phyloP scores from a whole-genome alignment of 768 basidiomycete species.

The Hypsizygus marmoreus region DNA sequence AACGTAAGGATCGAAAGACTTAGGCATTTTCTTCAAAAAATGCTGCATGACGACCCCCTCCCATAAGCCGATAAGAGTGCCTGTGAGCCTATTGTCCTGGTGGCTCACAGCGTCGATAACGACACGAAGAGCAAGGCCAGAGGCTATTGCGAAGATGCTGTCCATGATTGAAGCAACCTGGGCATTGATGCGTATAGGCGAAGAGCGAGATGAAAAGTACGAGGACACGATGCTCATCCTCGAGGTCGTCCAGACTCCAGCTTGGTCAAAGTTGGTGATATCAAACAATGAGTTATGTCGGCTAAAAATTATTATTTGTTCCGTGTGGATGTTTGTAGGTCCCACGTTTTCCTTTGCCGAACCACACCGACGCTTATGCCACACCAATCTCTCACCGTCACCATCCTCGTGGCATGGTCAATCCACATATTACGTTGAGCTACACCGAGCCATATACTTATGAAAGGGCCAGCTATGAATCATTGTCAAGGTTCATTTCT shows the following conservation, averaged over 20 bases:
- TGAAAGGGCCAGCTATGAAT: no score
- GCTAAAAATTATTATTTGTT: conserved; percentile 17
- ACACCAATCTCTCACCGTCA: no score
- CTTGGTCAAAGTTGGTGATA: conserved; percentile 13
- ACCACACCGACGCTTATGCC: no score
- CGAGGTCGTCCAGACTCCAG: not conserved
- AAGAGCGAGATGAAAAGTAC: conserved; percentile 34
- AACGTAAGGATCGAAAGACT: conserved; percentile 69
- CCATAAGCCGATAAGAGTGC: conserved; percentile 60
- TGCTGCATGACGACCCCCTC: conserved; percentile 62
- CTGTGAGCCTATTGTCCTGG: conserved; percentile 53
- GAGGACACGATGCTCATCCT: conserved; percentile 40
- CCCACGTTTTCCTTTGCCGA: conserved; percentile 1
- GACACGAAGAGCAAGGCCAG: conserved; percentile 66
- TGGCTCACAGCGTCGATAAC: conserved; percentile 56
- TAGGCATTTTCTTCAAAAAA: conserved; percentile 66
- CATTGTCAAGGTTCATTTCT: no score
- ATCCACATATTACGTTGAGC: no score
- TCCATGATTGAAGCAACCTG: conserved; percentile 57
- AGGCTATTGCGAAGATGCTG: conserved; percentile 64
- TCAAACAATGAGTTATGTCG: conserved; percentile 13
- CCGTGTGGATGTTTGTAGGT: conserved; percentile 2
- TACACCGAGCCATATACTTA: no score
- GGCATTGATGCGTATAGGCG: conserved; percentile 33
- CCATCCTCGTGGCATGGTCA: no score